Percentiles rank a stretch among this genome's conserved stretches.
phyloP scores from a whole-genome alignment of 2,329 filamentous ascomycete genomes.

The Claviceps cyperi region DNA sequence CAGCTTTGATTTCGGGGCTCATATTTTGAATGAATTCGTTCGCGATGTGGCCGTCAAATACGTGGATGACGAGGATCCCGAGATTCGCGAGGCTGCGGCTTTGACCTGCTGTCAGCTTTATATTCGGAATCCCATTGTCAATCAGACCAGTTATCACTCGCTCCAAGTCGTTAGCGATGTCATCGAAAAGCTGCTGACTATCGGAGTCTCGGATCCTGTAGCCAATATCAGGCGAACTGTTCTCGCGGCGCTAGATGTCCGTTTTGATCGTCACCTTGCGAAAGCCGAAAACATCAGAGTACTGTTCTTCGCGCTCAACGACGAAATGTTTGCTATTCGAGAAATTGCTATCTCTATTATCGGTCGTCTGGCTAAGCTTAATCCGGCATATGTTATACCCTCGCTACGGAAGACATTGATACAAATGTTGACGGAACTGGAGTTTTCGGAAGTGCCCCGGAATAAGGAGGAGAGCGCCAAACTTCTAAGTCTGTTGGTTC shows the following conservation, averaged over 20 bases:
- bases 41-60: constrained; percentile 97
- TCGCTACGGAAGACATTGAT: constrained; percentile 89
- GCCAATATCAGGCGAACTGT: constrained; percentile 81
- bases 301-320: constrained; percentile 87
- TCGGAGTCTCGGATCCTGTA: constrained; percentile 85
- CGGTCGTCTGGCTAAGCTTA: constrained; percentile 76
- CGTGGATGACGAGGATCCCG: constrained; percentile 87
- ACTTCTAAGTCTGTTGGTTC: constrained; percentile 79
- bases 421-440: constrained; percentile 88
- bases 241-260: constrained; percentile 73
- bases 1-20: constrained; percentile 90
- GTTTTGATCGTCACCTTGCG: constrained; percentile 92
- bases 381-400: constrained; percentile 95
- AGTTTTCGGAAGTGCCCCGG: constrained; percentile 84
- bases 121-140: constrained; percentile 90
- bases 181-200: constrained; percentile 88
- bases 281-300: constrained; percentile 96
- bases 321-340: constrained; percentile 82
- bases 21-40: constrained; percentile 95
- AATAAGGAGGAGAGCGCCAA: constrained; percentile 96
- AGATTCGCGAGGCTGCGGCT: constrained; percentile 86
- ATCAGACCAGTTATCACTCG: constrained; percentile 92
- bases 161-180: constrained; percentile 96
- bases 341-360: constrained; percentile 95
- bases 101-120: constrained; percentile 97